These are phyloP conservation scores for Phaeotremella skinneri DNA, from an alignment of 768 basidiomycete species.

Conservation along the genomic window DNA sequence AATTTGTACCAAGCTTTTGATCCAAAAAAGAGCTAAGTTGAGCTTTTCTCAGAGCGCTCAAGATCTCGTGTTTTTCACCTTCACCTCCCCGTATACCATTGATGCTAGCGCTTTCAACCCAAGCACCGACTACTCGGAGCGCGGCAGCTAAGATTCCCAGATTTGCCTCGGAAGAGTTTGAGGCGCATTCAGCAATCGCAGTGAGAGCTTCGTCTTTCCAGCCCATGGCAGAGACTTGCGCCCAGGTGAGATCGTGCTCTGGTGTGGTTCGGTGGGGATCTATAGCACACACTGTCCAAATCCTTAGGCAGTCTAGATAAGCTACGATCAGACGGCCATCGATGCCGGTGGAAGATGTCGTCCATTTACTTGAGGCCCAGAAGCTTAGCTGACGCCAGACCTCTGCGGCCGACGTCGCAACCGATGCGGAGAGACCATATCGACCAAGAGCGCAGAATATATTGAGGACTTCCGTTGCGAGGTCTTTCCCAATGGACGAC, in stretches of 20 bases:
- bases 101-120: slow-evolving; percentile 72
- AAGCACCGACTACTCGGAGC: slow-evolving; percentile 63
- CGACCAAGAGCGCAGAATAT: slow-evolving; percentile 66
- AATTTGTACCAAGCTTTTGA: background rate
- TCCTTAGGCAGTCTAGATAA: slow-evolving; percentile 63
- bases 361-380: slow-evolving; percentile 6
- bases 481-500: slow-evolving; percentile 52
- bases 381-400: slow-evolving; percentile 59
- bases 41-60: slow-evolving; percentile 13
- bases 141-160: slow-evolving; percentile 41
- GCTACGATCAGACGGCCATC: slow-evolving; percentile 52
- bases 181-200: background rate
- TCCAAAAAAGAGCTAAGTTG: background rate
- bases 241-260: slow-evolving; percentile 84
- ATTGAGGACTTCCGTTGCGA: slow-evolving; percentile 59
- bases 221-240: slow-evolving; percentile 72
- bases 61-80: slow-evolving; percentile 56
- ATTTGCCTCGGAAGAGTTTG: background rate
- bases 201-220: slow-evolving; percentile 61
- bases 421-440: slow-evolving; percentile 74
- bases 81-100: slow-evolving; percentile 70
- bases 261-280: slow-evolving; percentile 88
- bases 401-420: slow-evolving; percentile 63
- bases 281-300: slow-evolving; percentile 79
- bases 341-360: slow-evolving; percentile 25